Percentiles rank a stretch among this genome's conserved stretches.
These are phyloP conservation scores for Yamadazyma buinensis DNA, from an alignment of 1,139 yeast species.

Conservation along the genomic window DNA sequence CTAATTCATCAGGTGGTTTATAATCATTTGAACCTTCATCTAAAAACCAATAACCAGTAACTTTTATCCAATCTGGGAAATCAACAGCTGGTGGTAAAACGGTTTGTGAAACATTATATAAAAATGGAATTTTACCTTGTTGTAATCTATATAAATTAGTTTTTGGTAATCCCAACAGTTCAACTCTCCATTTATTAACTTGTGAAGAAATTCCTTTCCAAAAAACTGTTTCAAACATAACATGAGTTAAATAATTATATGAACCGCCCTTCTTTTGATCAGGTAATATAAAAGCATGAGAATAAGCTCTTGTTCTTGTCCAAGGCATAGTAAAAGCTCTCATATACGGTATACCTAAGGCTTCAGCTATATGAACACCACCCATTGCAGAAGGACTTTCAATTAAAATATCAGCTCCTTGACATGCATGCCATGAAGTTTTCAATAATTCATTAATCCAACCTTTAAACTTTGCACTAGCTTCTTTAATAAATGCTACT, in stretches of 20 bases:
- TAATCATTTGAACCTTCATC: constrained; percentile 65
- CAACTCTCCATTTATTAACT: constrained; percentile 82
- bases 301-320: constrained; percentile 93
- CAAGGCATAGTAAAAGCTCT: constrained; percentile 98
- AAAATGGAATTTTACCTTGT: constrained; percentile 78
- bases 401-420: constrained; percentile 75
- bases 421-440: constrained; percentile 84
- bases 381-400: constrained; percentile 97
- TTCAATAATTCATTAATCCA: constrained; percentile 75
- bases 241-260: constrained; percentile 87
- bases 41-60: constrained; percentile 94
- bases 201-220: constrained; percentile 94
- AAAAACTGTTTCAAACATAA: constrained; percentile 84
- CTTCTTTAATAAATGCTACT: constrained; percentile 78
- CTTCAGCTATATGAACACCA: constrained; percentile 93
- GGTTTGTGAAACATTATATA: constrained; percentile 84
- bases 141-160: constrained; percentile 70
- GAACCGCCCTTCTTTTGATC: constrained; percentile 92
- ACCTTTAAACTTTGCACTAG: constrained; percentile 66
- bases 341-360: constrained; percentile 81
- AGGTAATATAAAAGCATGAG: constrained; percentile 94
- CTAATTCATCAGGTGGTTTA: constrained; percentile 59
- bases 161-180: constrained; percentile 57
- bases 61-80: constrained; percentile 90
- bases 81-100: constrained; percentile 92